phyloP scores from a whole-genome alignment of 2,329 filamentous ascomycete genomes.

The Fusarium metavorans region DNA sequence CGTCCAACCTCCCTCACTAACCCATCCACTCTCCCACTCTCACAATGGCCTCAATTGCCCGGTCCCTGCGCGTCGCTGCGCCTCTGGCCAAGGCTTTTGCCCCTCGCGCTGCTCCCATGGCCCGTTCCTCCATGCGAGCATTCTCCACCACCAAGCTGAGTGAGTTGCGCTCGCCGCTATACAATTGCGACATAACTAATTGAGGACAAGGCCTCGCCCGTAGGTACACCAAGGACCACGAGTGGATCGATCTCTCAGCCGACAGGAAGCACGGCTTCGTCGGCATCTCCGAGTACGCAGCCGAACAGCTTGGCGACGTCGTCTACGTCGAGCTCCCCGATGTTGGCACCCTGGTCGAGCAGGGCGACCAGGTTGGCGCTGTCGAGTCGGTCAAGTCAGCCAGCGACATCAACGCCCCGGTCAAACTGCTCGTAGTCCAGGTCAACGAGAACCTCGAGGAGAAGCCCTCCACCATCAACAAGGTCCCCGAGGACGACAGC shows the following conservation, averaged over 20 bases:
- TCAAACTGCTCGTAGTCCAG: constrained; percentile 80
- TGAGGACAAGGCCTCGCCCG: constrained; percentile 69
- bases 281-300: constrained; percentile 92
- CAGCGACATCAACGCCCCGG: constrained; percentile 94
- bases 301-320: constrained; percentile 92
- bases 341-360: constrained; percentile 71
- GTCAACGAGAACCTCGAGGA: constrained; percentile 83
- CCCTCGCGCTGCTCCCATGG: constrained; percentile 54
- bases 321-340: constrained; percentile 96
- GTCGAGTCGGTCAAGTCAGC: constrained; percentile 99
- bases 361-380: constrained; percentile 89
- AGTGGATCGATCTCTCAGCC: constrained; percentile 92
- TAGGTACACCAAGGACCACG: constrained; percentile 96
- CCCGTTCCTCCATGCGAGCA: constrained; percentile 57
- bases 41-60: constrained; percentile 72
- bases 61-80: constrained; percentile 64
- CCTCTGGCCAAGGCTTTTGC: constrained; percentile 56
- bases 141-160: constrained; percentile 56
- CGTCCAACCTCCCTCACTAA: background rate
- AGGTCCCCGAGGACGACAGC: constrained; percentile 83
- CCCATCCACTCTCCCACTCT: constrained; percentile 54
- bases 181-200: constrained; percentile 3
- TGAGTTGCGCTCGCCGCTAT: constrained; percentile 38
- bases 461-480: constrained; percentile 88
- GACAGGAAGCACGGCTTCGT: constrained; percentile 84